Evolutionary conservation across 192 early-diverging fungal genomes (phyloP).

Genomic region (Geranomyces michiganensis): DNA sequence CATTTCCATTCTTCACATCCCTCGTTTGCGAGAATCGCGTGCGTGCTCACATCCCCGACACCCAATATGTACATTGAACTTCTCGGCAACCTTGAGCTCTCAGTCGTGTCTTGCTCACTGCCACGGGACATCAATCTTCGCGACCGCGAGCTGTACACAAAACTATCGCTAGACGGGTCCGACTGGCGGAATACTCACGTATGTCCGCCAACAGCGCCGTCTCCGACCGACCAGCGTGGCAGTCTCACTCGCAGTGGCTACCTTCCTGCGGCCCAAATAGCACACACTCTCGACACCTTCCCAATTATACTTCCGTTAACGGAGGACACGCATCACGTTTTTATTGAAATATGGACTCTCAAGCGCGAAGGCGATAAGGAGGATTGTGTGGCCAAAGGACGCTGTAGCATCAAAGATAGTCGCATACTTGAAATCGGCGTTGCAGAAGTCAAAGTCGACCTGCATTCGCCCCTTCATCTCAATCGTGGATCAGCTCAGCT

Average conservation of each 20-base stretch:
- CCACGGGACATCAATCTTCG: slow-evolving; percentile 22
- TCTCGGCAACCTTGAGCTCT: slow-evolving; percentile 32
- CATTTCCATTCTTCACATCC: no score
- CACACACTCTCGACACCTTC: slow-evolving; percentile 26
- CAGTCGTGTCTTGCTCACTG: slow-evolving; percentile 18
- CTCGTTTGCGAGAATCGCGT: no score
- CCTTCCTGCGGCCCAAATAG: not conserved
- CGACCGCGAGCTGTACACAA: slow-evolving; percentile 20
- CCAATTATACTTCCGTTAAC: slow-evolving; percentile 17
- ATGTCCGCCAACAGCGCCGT: slow-evolving; percentile 12
- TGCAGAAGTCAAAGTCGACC: slow-evolving; percentile 26
- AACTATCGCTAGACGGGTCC: slow-evolving; percentile 31
- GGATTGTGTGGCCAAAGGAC: slow-evolving; percentile 30
- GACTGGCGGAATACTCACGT: slow-evolving; percentile 39
- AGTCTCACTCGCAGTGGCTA: slow-evolving; percentile 8
- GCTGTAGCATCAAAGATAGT: slow-evolving; percentile 11
- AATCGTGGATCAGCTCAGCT: slow-evolving; percentile 18
- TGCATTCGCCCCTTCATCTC: slow-evolving; percentile 21
- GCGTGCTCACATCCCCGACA: no score
- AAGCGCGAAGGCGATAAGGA: slow-evolving; percentile 33
- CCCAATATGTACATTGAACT: slow-evolving; percentile 16
- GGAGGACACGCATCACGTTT: slow-evolving; percentile 27
- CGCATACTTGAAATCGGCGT: slow-evolving; percentile 17
- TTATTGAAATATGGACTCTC: slow-evolving; percentile 27
- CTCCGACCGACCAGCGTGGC: slow-evolving; percentile 5